Evolutionary conservation across 192 early-diverging fungal species (phyloP).

Genomic region (Backusella tarrabulga): DNA sequence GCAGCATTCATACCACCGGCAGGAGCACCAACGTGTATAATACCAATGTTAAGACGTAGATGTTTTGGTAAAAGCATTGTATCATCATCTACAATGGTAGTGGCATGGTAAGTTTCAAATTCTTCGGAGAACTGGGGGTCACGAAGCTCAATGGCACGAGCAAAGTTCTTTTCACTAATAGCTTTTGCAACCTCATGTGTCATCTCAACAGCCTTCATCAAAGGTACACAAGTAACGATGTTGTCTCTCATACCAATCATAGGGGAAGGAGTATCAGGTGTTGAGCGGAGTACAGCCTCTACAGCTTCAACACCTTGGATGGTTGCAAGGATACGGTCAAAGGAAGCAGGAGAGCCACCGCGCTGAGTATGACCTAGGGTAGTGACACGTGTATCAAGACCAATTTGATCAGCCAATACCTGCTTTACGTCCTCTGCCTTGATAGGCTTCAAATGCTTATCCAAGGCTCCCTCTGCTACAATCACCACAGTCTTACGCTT

Average conservation of each 20-base stretch:
- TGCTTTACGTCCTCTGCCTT: slow-evolving; percentile 81
- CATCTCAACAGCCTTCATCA: slow-evolving; percentile 93
- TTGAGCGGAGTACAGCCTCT: slow-evolving; percentile 84
- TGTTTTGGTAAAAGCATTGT: slow-evolving; percentile 36
- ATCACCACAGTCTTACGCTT: slow-evolving; percentile 91
- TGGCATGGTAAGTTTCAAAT: slow-evolving; percentile 64
- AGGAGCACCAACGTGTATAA: slow-evolving; percentile 92
- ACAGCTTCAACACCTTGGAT: slow-evolving; percentile 95
- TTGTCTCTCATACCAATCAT: slow-evolving; percentile 93
- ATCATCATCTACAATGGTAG: slow-evolving; percentile 45
- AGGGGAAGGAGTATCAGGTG: slow-evolving; percentile 77
- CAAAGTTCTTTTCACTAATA: slow-evolving; percentile 83
- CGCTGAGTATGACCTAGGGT: slow-evolving; percentile 93
- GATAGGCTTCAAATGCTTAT: slow-evolving; percentile 83
- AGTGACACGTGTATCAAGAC: slow-evolving; percentile 91
- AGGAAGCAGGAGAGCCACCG: slow-evolving; percentile 91
- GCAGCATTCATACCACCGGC: slow-evolving; percentile 98
- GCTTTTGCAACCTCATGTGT: slow-evolving; percentile 88
- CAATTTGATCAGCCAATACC: slow-evolving; percentile 72
- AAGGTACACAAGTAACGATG: slow-evolving; percentile 77
- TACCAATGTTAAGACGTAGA: slow-evolving; percentile 77
- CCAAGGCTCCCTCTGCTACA: slow-evolving; percentile 96
- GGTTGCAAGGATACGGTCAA: slow-evolving; percentile 87
- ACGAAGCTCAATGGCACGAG: slow-evolving; percentile 84
- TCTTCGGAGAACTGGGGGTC: slow-evolving; percentile 80